These are phyloP conservation scores for Aspergillus ustus DNA, from an alignment of 2,329 filamentous ascomycete species.

Conservation along the genomic window DNA sequence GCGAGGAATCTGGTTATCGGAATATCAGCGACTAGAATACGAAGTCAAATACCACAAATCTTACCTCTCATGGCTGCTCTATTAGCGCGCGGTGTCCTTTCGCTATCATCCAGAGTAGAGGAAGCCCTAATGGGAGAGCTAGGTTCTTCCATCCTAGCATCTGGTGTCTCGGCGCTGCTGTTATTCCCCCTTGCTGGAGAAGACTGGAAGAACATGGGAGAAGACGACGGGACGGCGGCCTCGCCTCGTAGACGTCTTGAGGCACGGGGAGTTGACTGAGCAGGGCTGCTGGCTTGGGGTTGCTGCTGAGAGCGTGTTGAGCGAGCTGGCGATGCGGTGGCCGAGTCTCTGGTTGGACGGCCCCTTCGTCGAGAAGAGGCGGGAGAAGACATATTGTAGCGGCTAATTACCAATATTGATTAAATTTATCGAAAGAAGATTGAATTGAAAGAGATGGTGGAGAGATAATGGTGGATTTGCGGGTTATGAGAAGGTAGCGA, in stretches of 20 bases:
- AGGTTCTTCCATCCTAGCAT: constrained; percentile 48
- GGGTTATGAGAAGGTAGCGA: constrained; percentile 24
- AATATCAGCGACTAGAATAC: constrained; percentile 5
- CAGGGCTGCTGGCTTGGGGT: constrained; percentile 39
- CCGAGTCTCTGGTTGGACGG: constrained; percentile 45
- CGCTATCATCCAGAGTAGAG: constrained; percentile 45
- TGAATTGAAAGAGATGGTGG: background rate
- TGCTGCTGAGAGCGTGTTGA: constrained; percentile 39
- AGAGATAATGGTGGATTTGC: constrained; percentile 14
- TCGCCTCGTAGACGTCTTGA: constrained; percentile 47
- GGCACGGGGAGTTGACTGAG: constrained; percentile 52
- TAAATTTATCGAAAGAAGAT: constrained; percentile 7
- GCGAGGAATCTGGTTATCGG: constrained; percentile 74
- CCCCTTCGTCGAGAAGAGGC: constrained; percentile 47
- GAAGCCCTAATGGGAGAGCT: constrained; percentile 54
- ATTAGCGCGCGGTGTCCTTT: constrained; percentile 49
- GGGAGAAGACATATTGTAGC: constrained; percentile 48
- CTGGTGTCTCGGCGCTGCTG: constrained; percentile 44
- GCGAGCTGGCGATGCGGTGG: constrained; percentile 44
- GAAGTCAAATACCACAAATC: background rate
- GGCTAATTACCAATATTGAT: constrained; percentile 9
- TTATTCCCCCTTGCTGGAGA: constrained; percentile 57
- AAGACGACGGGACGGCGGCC: constrained; percentile 64
- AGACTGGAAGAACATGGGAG: constrained; percentile 77
- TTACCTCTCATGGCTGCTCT: constrained; percentile 45